These are phyloP conservation scores for Gossypium schwendimanii DNA, from an alignment of 441 rosid species.

Conservation along the genomic window DNA sequence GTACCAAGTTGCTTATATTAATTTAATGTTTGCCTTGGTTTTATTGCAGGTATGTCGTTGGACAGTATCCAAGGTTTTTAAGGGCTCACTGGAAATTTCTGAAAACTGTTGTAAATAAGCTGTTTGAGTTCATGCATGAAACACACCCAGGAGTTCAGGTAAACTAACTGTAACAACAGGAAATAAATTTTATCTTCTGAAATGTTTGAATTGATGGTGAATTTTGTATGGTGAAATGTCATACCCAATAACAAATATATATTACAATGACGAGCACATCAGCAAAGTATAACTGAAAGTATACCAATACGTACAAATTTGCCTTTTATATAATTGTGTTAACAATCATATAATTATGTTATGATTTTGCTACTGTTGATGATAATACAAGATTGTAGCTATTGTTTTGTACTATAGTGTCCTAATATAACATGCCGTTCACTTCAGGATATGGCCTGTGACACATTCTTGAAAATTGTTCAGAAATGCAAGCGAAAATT, in stretches of 20 bases:
- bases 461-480: conserved; percentile 97
- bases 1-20: not conserved
- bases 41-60: conserved; percentile 91
- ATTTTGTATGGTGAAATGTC: not conserved
- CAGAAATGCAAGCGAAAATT: conserved; percentile 98
- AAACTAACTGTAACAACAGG: not conserved
- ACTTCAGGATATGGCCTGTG: conserved; percentile 98
- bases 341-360: not conserved
- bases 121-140: conserved; percentile 99
- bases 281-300: not conserved
- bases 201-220: not conserved
- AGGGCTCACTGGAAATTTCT: conserved; percentile 99
- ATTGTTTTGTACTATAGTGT: not conserved
- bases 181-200: not conserved
- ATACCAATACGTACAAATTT: not conserved
- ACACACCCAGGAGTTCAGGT: conserved; percentile 99
- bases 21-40: conserved; percentile 12
- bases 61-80: conserved; percentile 97
- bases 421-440: not conserved
- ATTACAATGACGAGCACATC: too few relatives aligned
- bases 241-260: too few relatives aligned
- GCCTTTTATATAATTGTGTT: not conserved
- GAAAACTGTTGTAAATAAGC: conserved; percentile 96
- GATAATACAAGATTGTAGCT: not conserved
- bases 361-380: not conserved